Conservation (phyloP, 345 rosid genomes). For the Toxicodendron radicans region DNA sequence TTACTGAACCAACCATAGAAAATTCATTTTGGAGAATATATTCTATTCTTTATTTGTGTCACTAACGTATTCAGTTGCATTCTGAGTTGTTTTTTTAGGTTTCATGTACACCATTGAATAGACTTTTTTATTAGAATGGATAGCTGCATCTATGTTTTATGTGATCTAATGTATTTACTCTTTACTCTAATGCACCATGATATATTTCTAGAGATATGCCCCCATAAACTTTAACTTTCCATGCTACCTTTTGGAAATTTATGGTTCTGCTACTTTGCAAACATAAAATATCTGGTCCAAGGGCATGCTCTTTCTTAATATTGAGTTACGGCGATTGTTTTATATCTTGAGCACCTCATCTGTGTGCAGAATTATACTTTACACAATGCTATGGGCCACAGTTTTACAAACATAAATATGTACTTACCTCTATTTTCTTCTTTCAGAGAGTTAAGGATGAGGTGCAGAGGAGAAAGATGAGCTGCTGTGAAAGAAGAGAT, state of each 20-base stretch:
- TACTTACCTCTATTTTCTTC: conserved; percentile 4
- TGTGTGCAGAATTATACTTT: not conserved
- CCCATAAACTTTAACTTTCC: not conserved
- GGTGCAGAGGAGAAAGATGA: conserved; percentile 56
- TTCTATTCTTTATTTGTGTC: not conserved
- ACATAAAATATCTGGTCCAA: not conserved
- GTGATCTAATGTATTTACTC: not conserved
- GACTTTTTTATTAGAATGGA: not conserved
- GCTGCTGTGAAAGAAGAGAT: conserved; percentile 26
- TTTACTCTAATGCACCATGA: not conserved
- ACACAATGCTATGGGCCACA: not conserved
- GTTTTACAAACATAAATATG: not conserved
- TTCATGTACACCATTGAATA: not conserved
- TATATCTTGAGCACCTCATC: not conserved
- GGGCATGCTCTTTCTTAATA: not conserved
- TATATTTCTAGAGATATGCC: not conserved
- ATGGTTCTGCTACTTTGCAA: not conserved
- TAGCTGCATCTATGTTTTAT: not conserved
- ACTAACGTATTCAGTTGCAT: not conserved
- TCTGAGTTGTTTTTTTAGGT: not conserved
- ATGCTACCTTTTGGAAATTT: not conserved
- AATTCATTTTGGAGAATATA: conserved; percentile 5
- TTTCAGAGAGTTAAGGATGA: conserved; percentile 79
- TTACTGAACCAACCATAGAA: not conserved
- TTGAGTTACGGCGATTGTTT: not conserved